Percentiles rank a stretch among this genome's conserved stretches.
These are phyloP conservation scores for Podospora tetraspora DNA, from an alignment of 495 filamentous ascomycete species.

Conservation along the genomic window DNA sequence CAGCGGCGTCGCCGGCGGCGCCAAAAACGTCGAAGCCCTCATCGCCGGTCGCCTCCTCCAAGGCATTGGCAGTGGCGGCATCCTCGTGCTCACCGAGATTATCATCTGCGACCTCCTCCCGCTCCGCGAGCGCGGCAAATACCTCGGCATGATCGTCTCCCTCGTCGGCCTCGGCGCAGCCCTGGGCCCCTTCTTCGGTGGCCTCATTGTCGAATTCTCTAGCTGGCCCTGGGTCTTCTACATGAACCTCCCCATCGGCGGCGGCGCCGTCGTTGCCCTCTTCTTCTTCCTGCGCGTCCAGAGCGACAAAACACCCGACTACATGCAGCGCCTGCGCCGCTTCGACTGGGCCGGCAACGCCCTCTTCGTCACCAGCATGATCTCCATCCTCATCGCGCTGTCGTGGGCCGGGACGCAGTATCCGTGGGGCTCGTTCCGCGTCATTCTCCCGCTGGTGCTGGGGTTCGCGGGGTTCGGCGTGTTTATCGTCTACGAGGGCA, in stretches of 20 bases:
- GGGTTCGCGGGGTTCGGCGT: constrained; percentile 19
- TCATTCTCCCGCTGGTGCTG: constrained; percentile 26
- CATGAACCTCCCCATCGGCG: constrained; percentile 33
- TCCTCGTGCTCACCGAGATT: constrained; percentile 67
- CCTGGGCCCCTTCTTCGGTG: constrained; percentile 68
- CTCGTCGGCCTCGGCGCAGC: constrained; percentile 61
- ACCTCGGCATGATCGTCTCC: constrained; percentile 27
- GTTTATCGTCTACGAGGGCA: constrained; percentile 22
- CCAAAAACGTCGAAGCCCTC: constrained; percentile 49
- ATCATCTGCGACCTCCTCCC: constrained; percentile 63
- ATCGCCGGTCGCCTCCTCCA: constrained; percentile 69
- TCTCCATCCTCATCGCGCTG: constrained; percentile 27
- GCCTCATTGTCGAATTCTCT: constrained; percentile 52
- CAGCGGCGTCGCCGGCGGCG: constrained; percentile 35
- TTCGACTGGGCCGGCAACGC: constrained; percentile 32
- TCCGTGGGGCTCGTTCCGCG: constrained; percentile 30
- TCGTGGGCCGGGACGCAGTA: constrained; percentile 19
- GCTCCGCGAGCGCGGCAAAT: constrained; percentile 57
- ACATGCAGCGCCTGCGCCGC: constrained; percentile 19
- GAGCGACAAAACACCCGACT: constrained; percentile 13
- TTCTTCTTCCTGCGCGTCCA: constrained; percentile 32
- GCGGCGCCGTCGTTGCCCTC: constrained; percentile 22
- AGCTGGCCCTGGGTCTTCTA: constrained; percentile 40
- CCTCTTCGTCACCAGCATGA: constrained; percentile 24
- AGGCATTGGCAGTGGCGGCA: constrained; percentile 70